A percentile compares a stretch with the other conserved stretches of the same genome.
phyloP scores from a whole-genome alignment of 768 basidiomycete species.

The Pleurotus sapidus region DNA sequence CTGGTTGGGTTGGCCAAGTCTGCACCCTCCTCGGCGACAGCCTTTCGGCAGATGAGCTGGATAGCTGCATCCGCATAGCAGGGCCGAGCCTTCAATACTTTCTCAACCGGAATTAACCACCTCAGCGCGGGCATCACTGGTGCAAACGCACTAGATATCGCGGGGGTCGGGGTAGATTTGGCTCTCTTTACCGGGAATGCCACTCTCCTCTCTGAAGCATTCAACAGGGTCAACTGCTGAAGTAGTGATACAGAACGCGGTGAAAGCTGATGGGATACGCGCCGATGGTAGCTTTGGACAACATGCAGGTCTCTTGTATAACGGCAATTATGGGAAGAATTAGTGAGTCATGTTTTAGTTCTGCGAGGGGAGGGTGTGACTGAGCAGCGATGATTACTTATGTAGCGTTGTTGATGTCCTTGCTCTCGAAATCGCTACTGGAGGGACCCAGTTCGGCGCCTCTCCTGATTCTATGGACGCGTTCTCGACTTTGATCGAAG shows the following conservation, averaged over 20 bases:
- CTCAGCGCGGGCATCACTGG: slow-evolving; percentile 41
- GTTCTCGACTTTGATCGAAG: slow-evolving; percentile 40
- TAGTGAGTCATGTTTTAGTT: slow-evolving; percentile 2
- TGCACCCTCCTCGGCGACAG: slow-evolving; percentile 41
- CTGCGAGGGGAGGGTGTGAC: too few species aligned
- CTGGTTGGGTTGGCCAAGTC: slow-evolving; percentile 42
- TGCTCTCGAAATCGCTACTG: slow-evolving; percentile 42
- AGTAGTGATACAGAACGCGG: slow-evolving; percentile 31
- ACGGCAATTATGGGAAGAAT: slow-evolving; percentile 35
- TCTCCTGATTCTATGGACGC: slow-evolving; percentile 20
- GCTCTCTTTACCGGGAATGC: slow-evolving; percentile 25
- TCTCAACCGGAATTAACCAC: slow-evolving; percentile 32
- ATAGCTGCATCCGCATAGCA: slow-evolving; percentile 37
- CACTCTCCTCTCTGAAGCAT: slow-evolving; percentile 28
- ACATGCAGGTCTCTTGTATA: slow-evolving; percentile 45
- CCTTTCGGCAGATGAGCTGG: slow-evolving; percentile 29
- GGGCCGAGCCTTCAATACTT: slow-evolving; percentile 36
- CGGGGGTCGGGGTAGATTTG: slow-evolving; percentile 38
- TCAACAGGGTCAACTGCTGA: slow-evolving; percentile 36
- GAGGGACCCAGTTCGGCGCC: slow-evolving; percentile 37
- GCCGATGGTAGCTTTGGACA: slow-evolving; percentile 22
- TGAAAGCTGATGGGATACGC: slow-evolving; percentile 42
- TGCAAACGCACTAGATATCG: slow-evolving; percentile 53
- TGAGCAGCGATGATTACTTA: too few species aligned
- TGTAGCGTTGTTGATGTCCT: slow-evolving; percentile 43